These are phyloP conservation scores for Trichoderma gamsii DNA, from an alignment of 495 filamentous ascomycete species.

Conservation along the genomic window DNA sequence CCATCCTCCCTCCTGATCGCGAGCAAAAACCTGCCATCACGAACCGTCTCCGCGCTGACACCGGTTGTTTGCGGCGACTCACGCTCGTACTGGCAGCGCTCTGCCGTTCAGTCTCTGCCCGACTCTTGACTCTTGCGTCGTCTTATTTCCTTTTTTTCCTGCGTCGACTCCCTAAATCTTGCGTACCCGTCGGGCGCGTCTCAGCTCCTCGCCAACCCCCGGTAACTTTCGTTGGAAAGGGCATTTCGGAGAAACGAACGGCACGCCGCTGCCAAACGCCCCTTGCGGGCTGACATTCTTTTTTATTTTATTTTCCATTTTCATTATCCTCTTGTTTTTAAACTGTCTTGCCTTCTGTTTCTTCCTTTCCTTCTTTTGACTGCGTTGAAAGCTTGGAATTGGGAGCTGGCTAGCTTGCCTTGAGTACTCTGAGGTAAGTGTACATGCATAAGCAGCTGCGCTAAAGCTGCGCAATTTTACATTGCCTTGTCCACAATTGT, in stretches of 20 bases:
- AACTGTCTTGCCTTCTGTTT: not conserved
- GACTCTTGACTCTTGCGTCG: conserved; percentile 8
- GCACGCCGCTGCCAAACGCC: conserved; percentile 10
- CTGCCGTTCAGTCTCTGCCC: not conserved
- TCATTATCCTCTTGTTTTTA: conserved; percentile 12
- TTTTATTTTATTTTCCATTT: conserved; percentile 8
- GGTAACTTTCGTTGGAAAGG: conserved; percentile 8
- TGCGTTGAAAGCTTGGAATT: conserved; percentile 11
- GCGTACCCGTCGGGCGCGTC: not conserved
- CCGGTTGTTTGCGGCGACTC: conserved; percentile 3
- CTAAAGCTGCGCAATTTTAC: conserved; percentile 10
- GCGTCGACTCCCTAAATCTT: conserved; percentile 13
- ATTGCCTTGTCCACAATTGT: not conserved
- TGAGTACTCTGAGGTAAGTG: conserved; percentile 5
- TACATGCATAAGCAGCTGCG: not conserved
- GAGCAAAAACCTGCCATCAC: not conserved
- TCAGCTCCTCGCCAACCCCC: conserved; percentile 7
- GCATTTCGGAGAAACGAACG: conserved; percentile 3
- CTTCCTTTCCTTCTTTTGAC: conserved; percentile 13
- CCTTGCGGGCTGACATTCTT: conserved; percentile 16
- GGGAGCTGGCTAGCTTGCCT: not conserved
- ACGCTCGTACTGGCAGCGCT: conserved; percentile 5
- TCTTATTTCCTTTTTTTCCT: not conserved
- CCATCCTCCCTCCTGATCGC: conserved; percentile 10
- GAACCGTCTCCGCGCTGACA: conserved; percentile 8